These are phyloP conservation scores for Phytomonas serpens DNA, from an alignment of 208 protist species.

Conservation along the genomic window DNA sequence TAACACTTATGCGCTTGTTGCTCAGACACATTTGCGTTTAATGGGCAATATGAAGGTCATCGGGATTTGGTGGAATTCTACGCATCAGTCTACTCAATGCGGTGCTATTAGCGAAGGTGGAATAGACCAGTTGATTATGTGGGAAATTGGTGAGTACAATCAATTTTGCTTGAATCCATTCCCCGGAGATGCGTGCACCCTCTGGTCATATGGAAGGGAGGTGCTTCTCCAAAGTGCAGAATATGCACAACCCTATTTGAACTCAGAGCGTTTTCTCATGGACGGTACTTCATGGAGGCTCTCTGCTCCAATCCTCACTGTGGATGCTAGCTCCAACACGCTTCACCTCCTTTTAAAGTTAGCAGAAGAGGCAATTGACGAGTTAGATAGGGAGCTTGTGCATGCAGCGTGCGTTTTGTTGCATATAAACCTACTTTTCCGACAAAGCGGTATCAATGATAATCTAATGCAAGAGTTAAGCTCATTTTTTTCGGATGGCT, in stretches of 20 bases:
- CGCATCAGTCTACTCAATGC: neutral
- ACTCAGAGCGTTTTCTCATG: constrained; percentile 38
- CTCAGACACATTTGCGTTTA: constrained; percentile 9
- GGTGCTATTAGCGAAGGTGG: neutral
- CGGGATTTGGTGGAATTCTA: neutral
- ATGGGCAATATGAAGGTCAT: neutral
- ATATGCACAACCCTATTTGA: constrained; percentile 49
- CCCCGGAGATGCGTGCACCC: constrained; percentile 16
- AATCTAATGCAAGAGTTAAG: neutral
- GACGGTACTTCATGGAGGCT: constrained; percentile 64
- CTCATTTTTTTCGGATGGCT: neutral
- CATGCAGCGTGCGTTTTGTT: constrained; percentile 36
- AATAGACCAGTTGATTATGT: constrained; percentile 32
- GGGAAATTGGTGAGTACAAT: constrained; percentile 48
- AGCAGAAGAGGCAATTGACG: constrained; percentile 16
- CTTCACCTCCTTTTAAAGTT: constrained; percentile 39
- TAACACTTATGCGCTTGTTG: constrained; percentile 13
- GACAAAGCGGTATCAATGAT: neutral
- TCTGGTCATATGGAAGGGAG: constrained; percentile 60
- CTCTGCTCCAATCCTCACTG: constrained; percentile 37
- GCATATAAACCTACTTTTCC: constrained; percentile 62
- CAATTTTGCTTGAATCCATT: constrained; percentile 10
- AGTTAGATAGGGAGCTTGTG: constrained; percentile 20
- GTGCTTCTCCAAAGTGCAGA: constrained; percentile 38
- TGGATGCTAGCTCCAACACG: constrained; percentile 43